Evolutionary conservation across 2,329 filamentous ascomycete species (phyloP).

Genomic region (Annulohypoxylon truncatum): DNA sequence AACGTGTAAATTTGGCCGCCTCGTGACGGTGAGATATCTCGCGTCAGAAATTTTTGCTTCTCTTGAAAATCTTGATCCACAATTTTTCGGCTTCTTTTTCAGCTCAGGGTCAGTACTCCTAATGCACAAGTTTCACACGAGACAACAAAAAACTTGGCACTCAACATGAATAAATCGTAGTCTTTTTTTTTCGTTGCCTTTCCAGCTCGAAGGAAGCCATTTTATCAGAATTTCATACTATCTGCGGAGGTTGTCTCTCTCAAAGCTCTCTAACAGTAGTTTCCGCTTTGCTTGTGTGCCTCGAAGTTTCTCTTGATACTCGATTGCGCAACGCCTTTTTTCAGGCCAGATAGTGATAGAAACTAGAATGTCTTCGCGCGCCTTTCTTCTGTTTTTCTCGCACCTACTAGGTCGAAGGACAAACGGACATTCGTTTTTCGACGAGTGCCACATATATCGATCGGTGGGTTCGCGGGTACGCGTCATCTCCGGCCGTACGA

Average conservation of each 20-base stretch:
- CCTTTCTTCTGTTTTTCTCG: conserved; percentile 26
- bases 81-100: conserved; percentile 17
- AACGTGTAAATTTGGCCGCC: conserved; percentile 28
- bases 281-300: conserved; percentile 36
- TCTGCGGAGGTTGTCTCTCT: conserved; percentile 48
- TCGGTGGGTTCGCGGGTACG: conserved; percentile 40
- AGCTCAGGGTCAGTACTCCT: conserved; percentile 26
- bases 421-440: conserved; percentile 44
- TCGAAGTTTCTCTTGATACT: conserved; percentile 43
- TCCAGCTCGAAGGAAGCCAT: conserved; percentile 42
- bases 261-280: conserved; percentile 41
- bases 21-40: conserved; percentile 18
- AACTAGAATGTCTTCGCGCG: conserved; percentile 38
- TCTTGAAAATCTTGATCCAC: conserved; percentile 12
- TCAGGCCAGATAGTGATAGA: conserved; percentile 47
- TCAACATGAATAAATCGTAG: conserved; percentile 23
- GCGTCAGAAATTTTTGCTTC: neutral
- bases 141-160: conserved; percentile 33
- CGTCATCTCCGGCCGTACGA: conserved; percentile 35
- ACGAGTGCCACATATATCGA: conserved; percentile 43
- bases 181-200: conserved; percentile 13
- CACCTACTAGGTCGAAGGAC: conserved; percentile 42
- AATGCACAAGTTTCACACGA: conserved; percentile 27
- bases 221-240: conserved; percentile 49
- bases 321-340: conserved; percentile 50